These are phyloP conservation scores for Cryptosporidium sp. DNA, from an alignment of 169 alveolate species.

Conservation along the genomic window DNA sequence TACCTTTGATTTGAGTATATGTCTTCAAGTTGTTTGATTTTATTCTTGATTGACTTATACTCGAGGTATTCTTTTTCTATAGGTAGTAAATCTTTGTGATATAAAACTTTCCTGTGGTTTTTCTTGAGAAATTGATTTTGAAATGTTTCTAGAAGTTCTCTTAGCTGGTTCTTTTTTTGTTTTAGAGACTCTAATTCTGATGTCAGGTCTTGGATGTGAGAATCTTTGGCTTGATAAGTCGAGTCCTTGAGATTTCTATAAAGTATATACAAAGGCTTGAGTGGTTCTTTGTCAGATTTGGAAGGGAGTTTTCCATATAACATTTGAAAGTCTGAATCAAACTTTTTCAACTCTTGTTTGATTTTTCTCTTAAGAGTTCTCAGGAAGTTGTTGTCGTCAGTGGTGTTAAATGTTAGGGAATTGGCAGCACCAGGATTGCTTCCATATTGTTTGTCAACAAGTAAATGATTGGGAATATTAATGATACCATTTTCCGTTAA, in stretches of 20 bases:
- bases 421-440: neutral
- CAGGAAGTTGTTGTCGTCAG: neutral
- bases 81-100: conserved; percentile 91
- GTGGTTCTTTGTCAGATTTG: conserved; percentile 89
- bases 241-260: conserved; percentile 84
- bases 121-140: conserved; percentile 87
- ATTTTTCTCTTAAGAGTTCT: conserved; percentile 83
- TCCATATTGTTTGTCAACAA: neutral
- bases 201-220: conserved; percentile 5
- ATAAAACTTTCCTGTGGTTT: conserved; percentile 89
- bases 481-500: neutral
- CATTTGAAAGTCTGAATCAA: conserved; percentile 84
- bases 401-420: neutral
- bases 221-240: conserved; percentile 51
- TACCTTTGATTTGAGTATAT: conserved; percentile 13
- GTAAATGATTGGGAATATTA: neutral
- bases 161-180: conserved; percentile 83
- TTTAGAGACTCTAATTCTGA: conserved; percentile 80
- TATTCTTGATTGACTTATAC: conserved; percentile 87
- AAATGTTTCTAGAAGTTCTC: conserved; percentile 86
- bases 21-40: conserved; percentile 84
- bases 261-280: conserved; percentile 89
- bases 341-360: conserved; percentile 85
- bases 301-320: conserved; percentile 82
- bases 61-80: conserved; percentile 89